Base-by-base conservation (phyloP, 2,329 filamentous ascomycete genomes). In the Calonectria pseudoturangicola region DNA sequence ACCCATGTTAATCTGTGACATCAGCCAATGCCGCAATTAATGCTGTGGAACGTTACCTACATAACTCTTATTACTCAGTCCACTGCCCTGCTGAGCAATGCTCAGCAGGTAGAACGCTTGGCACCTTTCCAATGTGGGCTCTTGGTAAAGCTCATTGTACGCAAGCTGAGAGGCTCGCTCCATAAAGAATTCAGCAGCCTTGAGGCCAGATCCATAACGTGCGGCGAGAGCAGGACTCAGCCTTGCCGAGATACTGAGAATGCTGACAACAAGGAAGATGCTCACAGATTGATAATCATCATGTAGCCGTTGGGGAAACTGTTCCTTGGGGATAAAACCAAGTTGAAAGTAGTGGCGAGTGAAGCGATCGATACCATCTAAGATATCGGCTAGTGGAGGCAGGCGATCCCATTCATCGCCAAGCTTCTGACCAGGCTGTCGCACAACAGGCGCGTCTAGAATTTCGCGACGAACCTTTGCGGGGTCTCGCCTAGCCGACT, bases 21-120 rank as follows among this genome's bases (percentile, higher is more conserved):
- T 74, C 50, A 74, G 69, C 28, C 9, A 30, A 28, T 4, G 12
- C 30, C 25, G n/a, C 58, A 16, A 27, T 16, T 21, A 3, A 47
- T 10, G 18, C 15, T n/a, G 15, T 28, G 18, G 1, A 5, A 18
- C 27, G 21, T 10, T 25, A 83, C 89, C 77, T 79, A 90, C 89
- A 75, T 88, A 89, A 80, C 89, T 91, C 66, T 84, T 85, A 64
- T 89, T 88, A 48, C 85, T 87, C 74, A 88, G 82, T 0, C 88
- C 89, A 66, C 87, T 89, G 16, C 89, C 89, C 77, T 91, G 89
- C 74, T 92, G 89, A 5, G 89, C 89, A 68, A 92, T 88, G 76
- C 89, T 90, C 18, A 92, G 82, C 4, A 92, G 81, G 74, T 91
- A 91, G 72, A 91, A 91, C 1, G 87, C 89, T 79, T 92, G 90